Evolutionary conservation across 305 asterid genomes (phyloP).

Genomic region (Caryopteris hybrid): DNA sequence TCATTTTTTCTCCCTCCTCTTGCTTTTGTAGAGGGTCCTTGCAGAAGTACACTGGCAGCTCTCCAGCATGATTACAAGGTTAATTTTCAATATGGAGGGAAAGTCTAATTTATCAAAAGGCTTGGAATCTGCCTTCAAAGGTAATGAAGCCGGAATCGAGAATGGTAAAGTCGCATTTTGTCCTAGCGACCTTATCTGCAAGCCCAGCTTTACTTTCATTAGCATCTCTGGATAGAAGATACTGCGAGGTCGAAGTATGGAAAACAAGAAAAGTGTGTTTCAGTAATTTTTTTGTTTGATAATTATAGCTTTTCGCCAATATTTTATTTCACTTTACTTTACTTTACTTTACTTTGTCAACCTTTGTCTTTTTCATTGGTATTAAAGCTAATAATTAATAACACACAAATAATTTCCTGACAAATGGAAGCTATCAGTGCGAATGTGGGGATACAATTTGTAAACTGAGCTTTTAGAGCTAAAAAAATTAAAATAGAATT

Average conservation of each 20-base stretch:
- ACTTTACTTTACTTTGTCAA: no score
- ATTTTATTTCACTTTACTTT: background rate
- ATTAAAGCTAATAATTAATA: background rate
- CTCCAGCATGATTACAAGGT: conserved; percentile 76
- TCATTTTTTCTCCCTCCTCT: background rate
- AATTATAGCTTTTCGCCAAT: background rate
- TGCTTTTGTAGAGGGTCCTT: conserved; percentile 73
- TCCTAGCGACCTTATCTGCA: background rate
- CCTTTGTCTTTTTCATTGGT: background rate
- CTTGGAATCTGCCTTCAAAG: background rate
- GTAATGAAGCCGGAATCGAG: background rate
- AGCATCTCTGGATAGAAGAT: background rate
- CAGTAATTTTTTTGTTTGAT: background rate
- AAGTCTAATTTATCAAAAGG: conserved; percentile 46
- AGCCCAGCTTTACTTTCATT: background rate
- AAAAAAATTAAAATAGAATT: no score
- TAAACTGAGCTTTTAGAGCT: no score
- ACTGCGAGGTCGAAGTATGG: no score
- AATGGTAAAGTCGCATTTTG: background rate
- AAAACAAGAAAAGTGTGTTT: background rate
- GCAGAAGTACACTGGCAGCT: conserved; percentile 67
- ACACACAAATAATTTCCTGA: background rate
- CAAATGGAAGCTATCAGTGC: conserved; percentile 24
- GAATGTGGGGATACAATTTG: background rate
- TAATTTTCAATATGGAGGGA: conserved; percentile 79